These are phyloP conservation scores for Aspergillus vadensis DNA, from an alignment of 2,329 filamentous ascomycete genomes.

Conservation along the genomic window DNA sequence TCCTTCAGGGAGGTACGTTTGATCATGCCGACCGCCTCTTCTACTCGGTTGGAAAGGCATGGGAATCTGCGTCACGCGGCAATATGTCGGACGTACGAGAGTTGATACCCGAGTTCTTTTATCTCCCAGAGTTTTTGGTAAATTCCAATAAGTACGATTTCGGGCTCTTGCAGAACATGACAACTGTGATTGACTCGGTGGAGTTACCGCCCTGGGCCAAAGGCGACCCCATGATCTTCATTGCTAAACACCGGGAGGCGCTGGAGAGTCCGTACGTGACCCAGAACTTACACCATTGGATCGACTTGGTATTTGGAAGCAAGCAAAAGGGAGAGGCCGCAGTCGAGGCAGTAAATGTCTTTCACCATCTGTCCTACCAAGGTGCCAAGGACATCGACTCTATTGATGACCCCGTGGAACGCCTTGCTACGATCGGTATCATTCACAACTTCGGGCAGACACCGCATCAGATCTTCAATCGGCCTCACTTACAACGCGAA, in stretches of 20 bases:
- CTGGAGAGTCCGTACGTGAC: conserved; percentile 92
- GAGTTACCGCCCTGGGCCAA: conserved; percentile 95
- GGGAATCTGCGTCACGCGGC: conserved; percentile 83
- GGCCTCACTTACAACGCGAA: conserved; percentile 76
- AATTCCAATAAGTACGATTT: conserved; percentile 96
- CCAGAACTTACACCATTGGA: conserved; percentile 87
- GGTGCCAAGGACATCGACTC: conserved; percentile 90
- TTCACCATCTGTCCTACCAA: conserved; percentile 92
- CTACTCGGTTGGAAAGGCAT: conserved; percentile 87
- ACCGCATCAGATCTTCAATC: conserved; percentile 88
- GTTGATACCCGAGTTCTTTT: conserved; percentile 96
- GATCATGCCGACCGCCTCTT: conserved; percentile 96
- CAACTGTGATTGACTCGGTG: conserved; percentile 79
- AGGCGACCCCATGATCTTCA: conserved; percentile 92
- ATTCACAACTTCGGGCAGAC: conserved; percentile 99
- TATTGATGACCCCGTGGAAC: conserved; percentile 84
- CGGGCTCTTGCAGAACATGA: conserved; percentile 78
- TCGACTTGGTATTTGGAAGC: conserved; percentile 89
- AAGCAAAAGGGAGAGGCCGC: conserved; percentile 94
- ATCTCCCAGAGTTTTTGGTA: conserved; percentile 88
- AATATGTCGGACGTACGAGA: conserved; percentile 95
- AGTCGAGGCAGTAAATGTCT: conserved; percentile 88
- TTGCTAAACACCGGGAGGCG: conserved; percentile 92
- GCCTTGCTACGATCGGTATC: conserved; percentile 86
- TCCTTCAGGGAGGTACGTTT: conserved; percentile 93